These are phyloP conservation scores for Ambrosiella xylebori DNA, from an alignment of 2,329 filamentous ascomycete species.

Conservation along the genomic window DNA sequence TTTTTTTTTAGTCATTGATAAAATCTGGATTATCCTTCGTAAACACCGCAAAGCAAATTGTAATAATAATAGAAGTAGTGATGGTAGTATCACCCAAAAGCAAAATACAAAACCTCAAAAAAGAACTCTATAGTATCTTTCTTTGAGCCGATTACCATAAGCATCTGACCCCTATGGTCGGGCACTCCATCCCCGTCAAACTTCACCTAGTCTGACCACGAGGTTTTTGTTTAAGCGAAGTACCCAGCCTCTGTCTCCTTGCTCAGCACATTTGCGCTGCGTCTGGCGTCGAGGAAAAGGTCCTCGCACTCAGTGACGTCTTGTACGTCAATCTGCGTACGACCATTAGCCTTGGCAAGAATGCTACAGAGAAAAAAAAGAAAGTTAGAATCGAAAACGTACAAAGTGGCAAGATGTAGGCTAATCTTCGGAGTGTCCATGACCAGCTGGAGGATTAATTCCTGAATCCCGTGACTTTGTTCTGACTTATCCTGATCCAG, in stretches of 20 bases:
- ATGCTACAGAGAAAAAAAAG: constrained; percentile 36
- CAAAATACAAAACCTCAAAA: background rate
- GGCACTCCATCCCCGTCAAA: background rate
- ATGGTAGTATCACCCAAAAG: background rate
- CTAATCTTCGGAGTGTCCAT: no score
- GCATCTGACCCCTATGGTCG: background rate
- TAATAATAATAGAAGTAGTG: background rate
- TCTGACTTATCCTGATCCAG: no score
- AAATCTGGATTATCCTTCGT: background rate
- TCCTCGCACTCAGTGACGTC: constrained; percentile 72
- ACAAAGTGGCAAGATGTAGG: no score
- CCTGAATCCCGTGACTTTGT: no score
- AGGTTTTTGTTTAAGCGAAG: constrained; percentile 29
- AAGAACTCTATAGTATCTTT: background rate
- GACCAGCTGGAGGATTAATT: no score
- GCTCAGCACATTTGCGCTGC: constrained; percentile 54
- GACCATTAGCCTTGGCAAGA: constrained; percentile 68
- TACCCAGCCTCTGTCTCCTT: constrained; percentile 47
- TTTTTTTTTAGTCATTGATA: background rate
- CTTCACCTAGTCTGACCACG: background rate
- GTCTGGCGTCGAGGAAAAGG: constrained; percentile 65
- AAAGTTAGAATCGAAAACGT: background rate
- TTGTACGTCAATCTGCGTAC: constrained; percentile 56
- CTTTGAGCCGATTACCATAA: background rate
- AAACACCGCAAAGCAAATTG: background rate